Conservation (phyloP, 106 monocot genomes). For the Dendrobium officinale region DNA sequence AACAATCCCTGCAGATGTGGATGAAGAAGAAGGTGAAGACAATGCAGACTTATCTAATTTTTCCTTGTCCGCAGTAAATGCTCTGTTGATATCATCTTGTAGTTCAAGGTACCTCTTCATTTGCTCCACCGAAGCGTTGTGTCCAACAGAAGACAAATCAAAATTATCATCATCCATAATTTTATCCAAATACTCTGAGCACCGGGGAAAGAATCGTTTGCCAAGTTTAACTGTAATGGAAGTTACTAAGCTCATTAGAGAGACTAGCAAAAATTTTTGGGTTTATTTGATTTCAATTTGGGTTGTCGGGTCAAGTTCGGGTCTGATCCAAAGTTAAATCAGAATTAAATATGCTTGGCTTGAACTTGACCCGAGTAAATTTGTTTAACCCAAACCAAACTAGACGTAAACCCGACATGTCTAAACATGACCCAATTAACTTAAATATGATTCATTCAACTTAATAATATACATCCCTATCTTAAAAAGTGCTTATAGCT, state of each 20-base stretch:
- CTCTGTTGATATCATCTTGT: conserved; percentile 39
- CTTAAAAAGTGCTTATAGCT: too few relatives aligned
- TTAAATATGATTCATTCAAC: too few relatives aligned
- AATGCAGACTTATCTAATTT: conserved; percentile 31
- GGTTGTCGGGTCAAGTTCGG: too few relatives aligned
- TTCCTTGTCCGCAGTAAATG: conserved; percentile 63
- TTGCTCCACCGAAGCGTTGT: conserved; percentile 37
- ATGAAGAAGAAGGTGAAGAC: conserved; percentile 51
- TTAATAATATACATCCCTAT: too few relatives aligned
- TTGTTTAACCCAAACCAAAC: too few relatives aligned
- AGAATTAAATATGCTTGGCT: too few relatives aligned
- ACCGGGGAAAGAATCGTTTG: conserved; percentile 65
- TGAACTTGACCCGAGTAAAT: too few relatives aligned
- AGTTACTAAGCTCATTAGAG: not conserved
- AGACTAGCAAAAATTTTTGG: not conserved
- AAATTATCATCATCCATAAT: conserved; percentile 60
- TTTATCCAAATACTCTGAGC: conserved; percentile 54
- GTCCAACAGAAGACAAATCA: conserved; percentile 22
- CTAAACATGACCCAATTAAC: too few relatives aligned
- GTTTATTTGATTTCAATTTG: not conserved
- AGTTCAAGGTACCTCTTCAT: conserved; percentile 52
- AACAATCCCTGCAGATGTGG: conserved; percentile 4
- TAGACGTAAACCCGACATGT: too few relatives aligned
- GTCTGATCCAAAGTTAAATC: too few relatives aligned
- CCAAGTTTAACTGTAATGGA: conserved; percentile 61